Base-by-base conservation (phyloP, 331 rosid genomes). In the Spiraea crenata region DNA sequence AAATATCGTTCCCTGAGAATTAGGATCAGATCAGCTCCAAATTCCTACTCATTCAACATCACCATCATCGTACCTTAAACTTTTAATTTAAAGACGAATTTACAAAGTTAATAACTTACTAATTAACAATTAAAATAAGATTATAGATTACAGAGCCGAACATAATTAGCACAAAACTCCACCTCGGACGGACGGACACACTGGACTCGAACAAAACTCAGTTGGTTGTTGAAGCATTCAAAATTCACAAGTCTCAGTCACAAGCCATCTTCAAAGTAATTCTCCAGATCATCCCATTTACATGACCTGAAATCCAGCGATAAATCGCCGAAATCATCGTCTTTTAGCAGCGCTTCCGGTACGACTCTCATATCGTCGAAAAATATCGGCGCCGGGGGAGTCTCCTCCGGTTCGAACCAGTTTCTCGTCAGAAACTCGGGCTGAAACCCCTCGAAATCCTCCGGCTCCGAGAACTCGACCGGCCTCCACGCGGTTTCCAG, bases 281-380 rank as follows among this genome's bases (percentile, higher is more conserved):
- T 57, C 50, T 92, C 92, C 7, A 90, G 76, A 37, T 89, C 90
- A 42, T 89, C 89, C 98, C 98, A 89, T 79, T 81, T 86, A 83
- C 83, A 87, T 0, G 90, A 86, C 9, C 77, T 77, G 66, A 82
- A 63, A 74, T 72, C 73, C 4, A 79, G 69, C 47, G 79, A 72
- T 35, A 85, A 57, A 73, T 82, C 92, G 7, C 77, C 47, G 9
- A 52, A 20, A 46, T 63, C 76, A 0, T 83, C 77, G 0, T 82
- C 63, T 3, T 70, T 59, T 3, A 69, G 31, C 11, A 57, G 9
- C 4, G 69, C 42, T 0, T 69, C 77, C 7, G 79, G 76, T 6
- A 65, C 19, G 34, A 70, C 20, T 19, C 62, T 48, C 34, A 31
- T 74, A 16, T 80, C 87, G 19, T 69, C 76, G 3, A 67, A 45